phyloP scores from a whole-genome alignment of 768 basidiomycete genomes.

The Lactarius pseudohatsudake region DNA sequence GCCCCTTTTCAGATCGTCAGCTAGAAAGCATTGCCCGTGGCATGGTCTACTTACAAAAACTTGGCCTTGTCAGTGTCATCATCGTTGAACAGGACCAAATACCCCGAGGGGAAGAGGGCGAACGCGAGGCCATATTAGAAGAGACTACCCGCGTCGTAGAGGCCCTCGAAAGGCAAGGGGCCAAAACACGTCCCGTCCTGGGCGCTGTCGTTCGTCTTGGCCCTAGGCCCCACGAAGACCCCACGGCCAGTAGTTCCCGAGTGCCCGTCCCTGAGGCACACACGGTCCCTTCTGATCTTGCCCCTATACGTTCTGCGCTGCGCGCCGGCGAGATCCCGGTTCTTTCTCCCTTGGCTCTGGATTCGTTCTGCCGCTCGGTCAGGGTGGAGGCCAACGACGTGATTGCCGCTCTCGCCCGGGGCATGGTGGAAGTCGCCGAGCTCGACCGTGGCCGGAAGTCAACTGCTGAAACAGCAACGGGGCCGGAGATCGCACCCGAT shows the following conservation, averaged over 20 bases:
- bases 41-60: slow-evolving; percentile 92
- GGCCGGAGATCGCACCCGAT: slow-evolving; percentile 45
- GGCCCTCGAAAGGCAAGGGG: slow-evolving; percentile 81
- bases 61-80: slow-evolving; percentile 93
- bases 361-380: slow-evolving; percentile 84
- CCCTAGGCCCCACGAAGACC: slow-evolving; percentile 57
- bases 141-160: slow-evolving; percentile 86
- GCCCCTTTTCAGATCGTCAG: slow-evolving; percentile 90
- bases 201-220: slow-evolving; percentile 84
- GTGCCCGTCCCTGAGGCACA: slow-evolving; percentile 68
- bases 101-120: slow-evolving; percentile 63
- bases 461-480: slow-evolving; percentile 36
- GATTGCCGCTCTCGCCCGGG: slow-evolving; percentile 80
- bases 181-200: slow-evolving; percentile 83
- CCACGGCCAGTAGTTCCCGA: slow-evolving; percentile 36
- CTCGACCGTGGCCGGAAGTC: slow-evolving; percentile 42
- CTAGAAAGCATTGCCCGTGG: slow-evolving; percentile 92
- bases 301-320: slow-evolving; percentile 84
- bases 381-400: slow-evolving; percentile 88
- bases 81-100: slow-evolving; percentile 89
- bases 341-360: slow-evolving; percentile 87
- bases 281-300: slow-evolving; percentile 74
- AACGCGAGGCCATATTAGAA: slow-evolving; percentile 63
- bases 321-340: slow-evolving; percentile 96
- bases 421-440: slow-evolving; percentile 66